phyloP scores from a whole-genome alignment of 2,329 filamentous ascomycete genomes.

The Herpotrichia juniperi region DNA sequence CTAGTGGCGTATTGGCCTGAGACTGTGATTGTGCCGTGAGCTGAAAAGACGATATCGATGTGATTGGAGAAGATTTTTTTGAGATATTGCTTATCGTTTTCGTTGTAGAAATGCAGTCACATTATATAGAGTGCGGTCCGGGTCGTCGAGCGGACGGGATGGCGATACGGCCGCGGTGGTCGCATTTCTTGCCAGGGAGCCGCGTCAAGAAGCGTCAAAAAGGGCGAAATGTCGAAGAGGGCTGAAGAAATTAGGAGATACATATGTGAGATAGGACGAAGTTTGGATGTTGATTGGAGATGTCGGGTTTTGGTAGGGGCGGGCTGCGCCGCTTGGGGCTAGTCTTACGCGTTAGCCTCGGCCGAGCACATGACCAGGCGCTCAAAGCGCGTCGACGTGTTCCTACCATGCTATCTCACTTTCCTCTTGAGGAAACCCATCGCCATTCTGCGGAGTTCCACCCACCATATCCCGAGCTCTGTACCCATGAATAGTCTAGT shows the following conservation, averaged over 20 bases:
- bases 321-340: neutral
- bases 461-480: neutral
- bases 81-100: neutral
- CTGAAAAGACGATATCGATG: neutral
- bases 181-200: neutral
- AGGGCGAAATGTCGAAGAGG: neutral
- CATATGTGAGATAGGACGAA: neutral
- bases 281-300: neutral
- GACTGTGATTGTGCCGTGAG: neutral
- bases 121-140: neutral
- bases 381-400: neutral
- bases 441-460: neutral
- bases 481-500: too few species aligned
- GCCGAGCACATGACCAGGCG: conserved; percentile 5
- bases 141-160: neutral
- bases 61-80: neutral
- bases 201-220: neutral
- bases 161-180: neutral
- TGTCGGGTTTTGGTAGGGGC: neutral
- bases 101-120: neutral
- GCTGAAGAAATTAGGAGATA: too few species aligned
- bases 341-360: neutral
- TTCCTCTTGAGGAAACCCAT: neutral
- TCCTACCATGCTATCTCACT: neutral
- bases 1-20: neutral